Conservation (phyloP, 163 green algal genomes). For the Scenedesmus sp. region DNA sequence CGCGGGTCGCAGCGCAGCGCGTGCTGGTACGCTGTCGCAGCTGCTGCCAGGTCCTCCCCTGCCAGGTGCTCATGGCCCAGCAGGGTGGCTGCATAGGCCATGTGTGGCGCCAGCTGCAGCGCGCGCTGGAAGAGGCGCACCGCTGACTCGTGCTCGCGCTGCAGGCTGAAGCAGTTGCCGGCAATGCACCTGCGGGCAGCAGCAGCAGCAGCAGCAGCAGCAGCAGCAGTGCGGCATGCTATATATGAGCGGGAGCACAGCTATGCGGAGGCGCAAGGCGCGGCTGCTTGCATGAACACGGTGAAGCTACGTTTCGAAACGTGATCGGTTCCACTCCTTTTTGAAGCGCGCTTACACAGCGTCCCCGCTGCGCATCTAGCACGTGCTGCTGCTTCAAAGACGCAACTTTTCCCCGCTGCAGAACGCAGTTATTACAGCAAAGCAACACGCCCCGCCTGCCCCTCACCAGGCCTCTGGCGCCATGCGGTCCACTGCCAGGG, state of each 20-base stretch:
- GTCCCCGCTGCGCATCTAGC: not conserved
- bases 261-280: no score
- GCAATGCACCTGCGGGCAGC: slow-evolving; percentile 77
- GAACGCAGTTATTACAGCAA: not conserved
- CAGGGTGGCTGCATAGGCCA: slow-evolving; percentile 87
- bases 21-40: slow-evolving; percentile 87
- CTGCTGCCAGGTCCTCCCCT: slow-evolving; percentile 93
- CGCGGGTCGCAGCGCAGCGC: slow-evolving; percentile 88
- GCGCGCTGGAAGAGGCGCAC: slow-evolving; percentile 92
- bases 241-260: no score
- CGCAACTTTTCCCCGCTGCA: not conserved
- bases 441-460: not conserved
- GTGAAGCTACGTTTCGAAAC: no score
- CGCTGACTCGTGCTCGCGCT: slow-evolving; percentile 93
- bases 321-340: no score
- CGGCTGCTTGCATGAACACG: no score
- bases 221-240: no score
- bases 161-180: slow-evolving; percentile 95
- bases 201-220: not conserved
- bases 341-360: no score
- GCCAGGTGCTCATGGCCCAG: slow-evolving; percentile 92
- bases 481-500: slow-evolving; percentile 83
- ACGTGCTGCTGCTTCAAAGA: not conserved
- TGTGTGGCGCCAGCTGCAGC: slow-evolving; percentile 84
- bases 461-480: slow-evolving; percentile 85